Evolutionary conservation across 306 rosid genomes (phyloP).

Genomic region (Cucurbita argyrosperma): DNA sequence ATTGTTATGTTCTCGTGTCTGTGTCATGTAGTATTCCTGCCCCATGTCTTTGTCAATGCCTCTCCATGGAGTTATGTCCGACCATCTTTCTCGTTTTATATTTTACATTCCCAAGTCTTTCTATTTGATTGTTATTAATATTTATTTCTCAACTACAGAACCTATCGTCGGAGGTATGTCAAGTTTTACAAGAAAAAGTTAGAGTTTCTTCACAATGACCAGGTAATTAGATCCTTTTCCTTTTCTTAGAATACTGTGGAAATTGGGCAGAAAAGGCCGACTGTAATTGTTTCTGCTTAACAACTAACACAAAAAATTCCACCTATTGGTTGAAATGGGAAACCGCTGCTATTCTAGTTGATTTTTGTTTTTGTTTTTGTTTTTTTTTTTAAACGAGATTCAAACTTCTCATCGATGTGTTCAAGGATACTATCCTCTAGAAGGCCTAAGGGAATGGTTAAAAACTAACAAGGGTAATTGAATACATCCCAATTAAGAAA

Average conservation of each 20-base stretch:
- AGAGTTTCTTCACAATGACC: slow-evolving; percentile 68
- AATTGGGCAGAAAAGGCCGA: background rate
- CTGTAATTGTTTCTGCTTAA: background rate
- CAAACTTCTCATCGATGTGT: background rate
- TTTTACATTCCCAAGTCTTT: background rate
- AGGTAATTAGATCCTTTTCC: slow-evolving; percentile 31
- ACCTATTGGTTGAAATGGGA: background rate
- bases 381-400: background rate
- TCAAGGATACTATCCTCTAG: background rate
- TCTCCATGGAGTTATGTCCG: background rate
- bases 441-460: background rate
- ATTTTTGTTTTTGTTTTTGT: no score
- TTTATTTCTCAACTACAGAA: slow-evolving; percentile 32
- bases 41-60: background rate
- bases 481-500: no score
- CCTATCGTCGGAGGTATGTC: slow-evolving; percentile 61
- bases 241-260: background rate
- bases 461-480: background rate
- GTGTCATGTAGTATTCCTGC: background rate
- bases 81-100: background rate
- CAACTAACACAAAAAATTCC: background rate
- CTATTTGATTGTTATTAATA: background rate
- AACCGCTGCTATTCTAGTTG: background rate
- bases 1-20: background rate
- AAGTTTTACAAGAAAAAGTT: slow-evolving; percentile 64